Percentiles rank a stretch among this genome's conserved stretches.
Evolutionary conservation across 495 filamentous ascomycete genomes (phyloP).

Genomic region (Neurospora intermedia): DNA sequence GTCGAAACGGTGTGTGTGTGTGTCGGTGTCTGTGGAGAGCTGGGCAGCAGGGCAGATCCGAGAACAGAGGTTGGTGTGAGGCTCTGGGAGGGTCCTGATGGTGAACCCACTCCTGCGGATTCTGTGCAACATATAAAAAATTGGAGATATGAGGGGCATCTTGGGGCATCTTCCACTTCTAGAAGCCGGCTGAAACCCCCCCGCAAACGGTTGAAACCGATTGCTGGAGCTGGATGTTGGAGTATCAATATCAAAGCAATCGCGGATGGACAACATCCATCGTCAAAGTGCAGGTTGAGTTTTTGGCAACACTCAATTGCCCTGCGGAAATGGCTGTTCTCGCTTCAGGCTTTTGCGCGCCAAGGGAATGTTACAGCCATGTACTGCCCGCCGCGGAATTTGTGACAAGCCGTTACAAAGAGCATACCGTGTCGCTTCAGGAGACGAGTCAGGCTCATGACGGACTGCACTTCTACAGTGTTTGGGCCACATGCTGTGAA

Average conservation of each 20-base stretch:
- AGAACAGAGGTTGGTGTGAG: slow-evolving; percentile 16
- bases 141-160: slow-evolving; percentile 21
- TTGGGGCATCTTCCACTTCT: slow-evolving; percentile 9
- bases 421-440: slow-evolving; percentile 18
- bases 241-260: slow-evolving; percentile 5
- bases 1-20: slow-evolving; percentile 10
- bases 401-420: slow-evolving; percentile 6
- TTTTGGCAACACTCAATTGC: neutral
- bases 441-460: slow-evolving; percentile 18
- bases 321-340: neutral
- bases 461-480: slow-evolving; percentile 5
- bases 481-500: slow-evolving; percentile 16
- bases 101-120: slow-evolving; percentile 30
- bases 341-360: neutral
- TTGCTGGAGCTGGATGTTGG: neutral
- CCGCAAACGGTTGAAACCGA: neutral
- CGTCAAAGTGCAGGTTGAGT: neutral
- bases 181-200: slow-evolving; percentile 11
- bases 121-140: slow-evolving; percentile 28
- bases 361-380: neutral
- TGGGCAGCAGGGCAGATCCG: slow-evolving; percentile 17
- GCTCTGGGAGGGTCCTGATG: slow-evolving; percentile 31
- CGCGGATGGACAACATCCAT: slow-evolving; percentile 1
- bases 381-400: neutral
- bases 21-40: slow-evolving; percentile 21